phyloP scores from a whole-genome alignment of 2,329 filamentous ascomycete species.

The Cladosporium sp. region DNA sequence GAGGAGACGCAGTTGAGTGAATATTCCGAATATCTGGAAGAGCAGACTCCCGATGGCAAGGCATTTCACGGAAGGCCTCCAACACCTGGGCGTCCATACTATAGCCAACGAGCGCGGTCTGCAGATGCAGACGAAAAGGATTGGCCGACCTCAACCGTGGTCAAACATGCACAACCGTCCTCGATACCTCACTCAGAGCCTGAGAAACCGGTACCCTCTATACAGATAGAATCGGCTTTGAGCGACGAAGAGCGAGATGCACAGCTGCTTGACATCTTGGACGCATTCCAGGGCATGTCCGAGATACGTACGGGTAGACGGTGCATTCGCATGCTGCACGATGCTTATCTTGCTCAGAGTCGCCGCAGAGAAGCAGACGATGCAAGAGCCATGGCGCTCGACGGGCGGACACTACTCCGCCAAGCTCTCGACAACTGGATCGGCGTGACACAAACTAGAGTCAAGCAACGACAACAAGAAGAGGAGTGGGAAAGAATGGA shows the following conservation, averaged over 20 bases:
- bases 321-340: slow-evolving; percentile 39
- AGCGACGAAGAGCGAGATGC: not conserved
- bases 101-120: slow-evolving; percentile 1
- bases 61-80: not conserved
- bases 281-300: not conserved
- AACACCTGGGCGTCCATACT: slow-evolving; percentile 2
- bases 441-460: slow-evolving; percentile 26
- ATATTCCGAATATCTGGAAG: slow-evolving; percentile 18
- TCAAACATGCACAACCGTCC: not conserved
- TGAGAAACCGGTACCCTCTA: not conserved
- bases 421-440: slow-evolving; percentile 52
- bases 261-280: not conserved
- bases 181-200: not conserved
- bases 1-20: slow-evolving; percentile 47
- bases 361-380: slow-evolving; percentile 27
- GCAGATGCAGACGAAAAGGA: not conserved
- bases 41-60: not conserved
- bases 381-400: slow-evolving; percentile 45
- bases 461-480: slow-evolving; percentile 13
- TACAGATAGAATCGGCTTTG: not conserved
- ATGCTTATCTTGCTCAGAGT: slow-evolving; percentile 34
- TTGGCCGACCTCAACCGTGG: not conserved
- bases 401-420: slow-evolving; percentile 49
- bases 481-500: slow-evolving; percentile 12
- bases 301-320: slow-evolving; percentile 32